These are phyloP conservation scores for Monascus ruber DNA, from an alignment of 2,329 filamentous ascomycete genomes.

Conservation along the genomic window DNA sequence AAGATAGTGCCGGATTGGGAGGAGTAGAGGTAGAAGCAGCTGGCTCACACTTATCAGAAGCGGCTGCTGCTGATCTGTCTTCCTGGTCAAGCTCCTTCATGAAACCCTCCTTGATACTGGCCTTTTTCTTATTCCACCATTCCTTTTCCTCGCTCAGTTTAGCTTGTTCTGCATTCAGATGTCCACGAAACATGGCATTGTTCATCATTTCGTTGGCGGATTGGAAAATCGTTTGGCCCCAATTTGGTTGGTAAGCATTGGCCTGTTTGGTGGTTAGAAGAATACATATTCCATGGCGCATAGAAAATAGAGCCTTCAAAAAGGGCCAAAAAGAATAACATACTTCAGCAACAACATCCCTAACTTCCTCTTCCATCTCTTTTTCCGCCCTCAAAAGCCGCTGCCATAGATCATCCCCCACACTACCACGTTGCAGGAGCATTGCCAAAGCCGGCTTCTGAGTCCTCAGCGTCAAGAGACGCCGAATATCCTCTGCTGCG, in stretches of 20 bases:
- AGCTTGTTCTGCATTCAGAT: slow-evolving; percentile 62
- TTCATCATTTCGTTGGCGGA: slow-evolving; percentile 91
- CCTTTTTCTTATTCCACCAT: slow-evolving; percentile 84
- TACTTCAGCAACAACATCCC: slow-evolving; percentile 89
- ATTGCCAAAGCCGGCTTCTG: slow-evolving; percentile 79
- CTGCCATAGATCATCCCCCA: slow-evolving; percentile 94
- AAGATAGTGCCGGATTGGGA: slow-evolving; percentile 10
- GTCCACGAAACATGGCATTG: slow-evolving; percentile 64
- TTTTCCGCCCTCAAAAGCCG: slow-evolving; percentile 85
- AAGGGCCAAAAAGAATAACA: slow-evolving; percentile 10
- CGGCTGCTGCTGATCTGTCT: slow-evolving; percentile 2
- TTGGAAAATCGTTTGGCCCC: slow-evolving; percentile 95
- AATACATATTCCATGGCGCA: too few species aligned
- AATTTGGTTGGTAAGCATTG: slow-evolving; percentile 76
- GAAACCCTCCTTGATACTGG: slow-evolving; percentile 61
- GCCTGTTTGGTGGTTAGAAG: slow-evolving; percentile 45
- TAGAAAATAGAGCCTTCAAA: too few species aligned
- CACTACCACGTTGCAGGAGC: slow-evolving; percentile 77
- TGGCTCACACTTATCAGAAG: slow-evolving; percentile 6
- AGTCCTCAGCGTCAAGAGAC: slow-evolving; percentile 77
- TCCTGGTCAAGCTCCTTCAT: slow-evolving; percentile 63
- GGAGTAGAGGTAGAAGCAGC: slow-evolving; percentile 8
- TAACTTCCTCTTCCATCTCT: slow-evolving; percentile 92
- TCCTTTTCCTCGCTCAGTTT: slow-evolving; percentile 64
- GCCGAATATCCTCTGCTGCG: slow-evolving; percentile 83